phyloP scores from a whole-genome alignment of 129 eudicot species.

The Kitagawia praeruptora region DNA sequence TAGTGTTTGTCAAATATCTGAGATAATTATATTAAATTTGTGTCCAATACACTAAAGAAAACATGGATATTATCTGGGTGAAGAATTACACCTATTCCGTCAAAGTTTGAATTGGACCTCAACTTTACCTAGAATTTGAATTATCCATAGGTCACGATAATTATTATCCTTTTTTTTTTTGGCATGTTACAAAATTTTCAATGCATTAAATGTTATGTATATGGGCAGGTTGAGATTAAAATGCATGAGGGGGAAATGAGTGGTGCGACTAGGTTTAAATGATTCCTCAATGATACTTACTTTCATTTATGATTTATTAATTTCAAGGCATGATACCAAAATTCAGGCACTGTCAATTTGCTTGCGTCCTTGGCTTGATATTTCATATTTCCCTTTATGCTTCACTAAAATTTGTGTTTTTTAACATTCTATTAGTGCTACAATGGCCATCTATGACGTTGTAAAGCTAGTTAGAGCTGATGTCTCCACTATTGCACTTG shows the following conservation, averaged over 20 bases:
- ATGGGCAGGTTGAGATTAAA: not conserved
- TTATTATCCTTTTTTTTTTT: not conserved
- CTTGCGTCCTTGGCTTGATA: not conserved
- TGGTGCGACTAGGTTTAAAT: not conserved
- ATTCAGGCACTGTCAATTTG: not conserved
- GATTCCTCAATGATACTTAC: not conserved
- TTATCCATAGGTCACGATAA: not conserved
- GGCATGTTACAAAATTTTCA: not conserved
- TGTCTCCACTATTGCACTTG: constrained; percentile 87
- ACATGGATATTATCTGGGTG: not conserved
- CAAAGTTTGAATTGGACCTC: not conserved
- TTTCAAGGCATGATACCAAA: not conserved
- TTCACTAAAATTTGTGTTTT: not conserved
- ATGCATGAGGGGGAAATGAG: too few relatives aligned
- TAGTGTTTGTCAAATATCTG: not conserved
- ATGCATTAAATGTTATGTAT: not conserved
- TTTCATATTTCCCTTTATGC: not conserved
- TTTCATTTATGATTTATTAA: not conserved
- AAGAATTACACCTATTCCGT: not conserved
- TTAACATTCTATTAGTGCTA: constrained; percentile 37
- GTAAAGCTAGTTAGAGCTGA: constrained; percentile 78
- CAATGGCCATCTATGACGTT: constrained; percentile 88
- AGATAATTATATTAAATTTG: not conserved
- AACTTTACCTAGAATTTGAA: not conserved
- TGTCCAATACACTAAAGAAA: not conserved